Base-by-base conservation (phyloP, 192 early-diverging fungal genomes). In the Blastocladiella britannica region DNA sequence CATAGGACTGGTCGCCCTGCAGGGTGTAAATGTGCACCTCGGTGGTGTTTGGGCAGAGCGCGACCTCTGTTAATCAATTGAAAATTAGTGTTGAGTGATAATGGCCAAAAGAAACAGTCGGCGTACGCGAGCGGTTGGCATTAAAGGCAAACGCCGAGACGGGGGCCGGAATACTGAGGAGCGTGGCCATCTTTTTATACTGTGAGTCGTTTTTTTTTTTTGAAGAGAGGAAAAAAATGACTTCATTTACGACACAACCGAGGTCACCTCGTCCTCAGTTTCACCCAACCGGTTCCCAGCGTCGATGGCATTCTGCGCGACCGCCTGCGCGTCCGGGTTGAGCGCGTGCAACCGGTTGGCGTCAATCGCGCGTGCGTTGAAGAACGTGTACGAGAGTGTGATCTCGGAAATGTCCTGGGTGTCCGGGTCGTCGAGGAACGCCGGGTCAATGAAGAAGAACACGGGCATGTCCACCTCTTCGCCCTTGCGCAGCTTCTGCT, bases 401-500 rank as follows among this genome's bases (percentile, higher is more conserved):
- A 98, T 85, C 5, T 87, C 83, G 57, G 82, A 77, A 7, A 98
- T 88, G 58, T 94, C 90, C 62, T 86, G 85, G 88, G 92, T 95
- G 58, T 84, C 76, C 25, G 92, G 92, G 72, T 98, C 94, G 30
- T 82, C 72, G 20, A 81, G 77, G 76, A 98, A 89, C 66, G 89
- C 94, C 0, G 94, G 94, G 59, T 98, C 94, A 56, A 98, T 86
- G 63, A 89, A 98, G 67, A 98, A 98, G 58, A 98, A 98, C 15
- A 90, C 84, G 5, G 86, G 86, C 86, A 90, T 90, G 59, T 97
- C 94, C 5, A 98, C 85, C 54, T 89, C 80, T 67, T 98, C 94
- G 8, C 77, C 77, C 0, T 89, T 82, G 56, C 72, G 74, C 58
- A 98, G 70, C 68, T 81, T 83, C 68, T 98, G 94, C 68, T 95